Conservation (phyloP, 345 rosid genomes). For the Salix dunnii region DNA sequence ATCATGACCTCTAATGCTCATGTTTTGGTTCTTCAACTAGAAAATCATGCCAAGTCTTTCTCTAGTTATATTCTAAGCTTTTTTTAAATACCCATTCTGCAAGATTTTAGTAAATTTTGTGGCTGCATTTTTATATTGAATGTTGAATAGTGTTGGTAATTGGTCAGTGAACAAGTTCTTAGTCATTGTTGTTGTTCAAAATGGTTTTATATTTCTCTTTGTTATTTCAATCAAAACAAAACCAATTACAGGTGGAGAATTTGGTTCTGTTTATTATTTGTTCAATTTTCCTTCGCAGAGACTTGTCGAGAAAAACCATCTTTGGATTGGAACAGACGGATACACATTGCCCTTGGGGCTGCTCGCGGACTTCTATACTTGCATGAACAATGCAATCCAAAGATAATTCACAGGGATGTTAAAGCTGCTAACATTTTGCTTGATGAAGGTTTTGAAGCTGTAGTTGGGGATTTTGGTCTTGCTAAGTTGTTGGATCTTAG, state of each 20-base stretch:
- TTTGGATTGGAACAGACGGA: constrained; percentile 78
- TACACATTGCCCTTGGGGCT: constrained; percentile 67
- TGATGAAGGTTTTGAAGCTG: constrained; percentile 87
- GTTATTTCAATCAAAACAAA: neutral
- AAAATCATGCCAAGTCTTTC: neutral
- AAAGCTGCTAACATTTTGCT: constrained; percentile 94
- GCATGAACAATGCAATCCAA: constrained; percentile 95
- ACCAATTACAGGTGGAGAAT: neutral
- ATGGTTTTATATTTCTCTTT: neutral
- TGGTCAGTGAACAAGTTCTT: neutral
- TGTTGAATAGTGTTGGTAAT: neutral
- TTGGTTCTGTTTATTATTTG: neutral
- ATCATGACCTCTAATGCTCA: neutral
- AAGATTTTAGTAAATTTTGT: too few species aligned
- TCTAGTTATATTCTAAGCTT: neutral
- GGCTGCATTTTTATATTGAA: neutral
- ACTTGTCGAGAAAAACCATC: constrained; percentile 56
- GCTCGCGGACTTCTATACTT: constrained; percentile 92
- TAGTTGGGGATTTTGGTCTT: constrained; percentile 93
- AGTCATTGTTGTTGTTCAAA: neutral
- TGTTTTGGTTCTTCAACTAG: neutral
- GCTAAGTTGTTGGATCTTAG: constrained; percentile 79
- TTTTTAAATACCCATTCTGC: neutral
- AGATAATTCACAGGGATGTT: constrained; percentile 90
- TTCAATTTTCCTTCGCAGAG: constrained; percentile 32